Base-by-base conservation (phyloP, 1,284 basidiomycete species). In the Microbotryomycetes sp. region DNA sequence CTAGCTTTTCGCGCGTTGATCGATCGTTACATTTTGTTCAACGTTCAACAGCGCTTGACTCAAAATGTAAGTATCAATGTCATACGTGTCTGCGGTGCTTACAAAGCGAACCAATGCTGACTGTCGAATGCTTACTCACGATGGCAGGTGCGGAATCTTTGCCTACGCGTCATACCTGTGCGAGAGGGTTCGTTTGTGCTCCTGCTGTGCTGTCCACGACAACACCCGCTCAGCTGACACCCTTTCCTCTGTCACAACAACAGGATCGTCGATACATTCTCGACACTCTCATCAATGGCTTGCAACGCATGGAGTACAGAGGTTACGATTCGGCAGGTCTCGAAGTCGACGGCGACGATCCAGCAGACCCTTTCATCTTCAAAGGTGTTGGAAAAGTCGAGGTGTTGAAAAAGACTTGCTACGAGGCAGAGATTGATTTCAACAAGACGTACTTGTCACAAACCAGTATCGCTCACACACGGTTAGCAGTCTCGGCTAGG, bases 371-470 rank as follows among this genome's bases (percentile, higher is more conserved):
- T 62, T 73, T 90, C 64, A 90, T 87, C 80, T 98, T 94, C 86
- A 98, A 97, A 82, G 89, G 96, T 78, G 94, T 98, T 58, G 96
- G 96, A 78, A 99, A 99, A 79, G 96, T 99, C 66, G 87, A 88
- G 54, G 87, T 88, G 30, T 83, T 99, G 62, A 88, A 92, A 78
- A 89, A 96, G 81, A 86, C 88, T 79, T 94, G 97, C 73, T 85
- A 86, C 59, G 81, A 83, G 68, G 86, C 89, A 19, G 78, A 75
- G 66, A 75, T 93, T 72, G 85, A 97, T 78, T 86, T 90, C 70
- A 79, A 81, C 75, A 93, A 90, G 81, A 82, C 84, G 36, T 89
- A 87, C 77, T 76, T 92, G 63, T 86, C 86, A 56, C 93, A 97
- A 79, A 91, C 92, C 56, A 92, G 91, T 56, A 97, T 99, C 79